Base-by-base conservation (phyloP, 345 rosid genomes). In the Eucalyptus erythrocorys region DNA sequence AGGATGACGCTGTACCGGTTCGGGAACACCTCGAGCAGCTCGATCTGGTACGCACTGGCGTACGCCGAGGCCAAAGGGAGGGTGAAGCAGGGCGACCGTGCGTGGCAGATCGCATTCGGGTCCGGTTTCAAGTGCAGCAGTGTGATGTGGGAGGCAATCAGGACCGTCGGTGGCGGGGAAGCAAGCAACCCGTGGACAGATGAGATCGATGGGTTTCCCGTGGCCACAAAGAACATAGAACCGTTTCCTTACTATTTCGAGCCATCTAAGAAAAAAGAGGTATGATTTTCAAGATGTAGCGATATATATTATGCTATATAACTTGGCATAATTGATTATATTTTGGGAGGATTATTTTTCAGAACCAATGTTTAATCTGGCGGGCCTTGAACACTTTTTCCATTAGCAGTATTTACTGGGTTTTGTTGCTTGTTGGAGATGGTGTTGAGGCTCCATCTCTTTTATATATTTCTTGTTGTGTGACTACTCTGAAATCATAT, bases 1-100 rank as follows among this genome's bases (percentile, higher is more conserved):
- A 68, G 92, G 89, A 92, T 92, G 93, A 87, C 93, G 22, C 89
- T 92, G 16, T 50, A 92, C 86, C 85, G 91, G 86, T 92, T 88
- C 7, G 92, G 91, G 26, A 92, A 92, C 88, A 92, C 92, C 2
- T 90, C 91, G 5, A 82, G 90, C 24, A 88, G 91, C 10, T 89
- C 90, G 13, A 40, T 92, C 45, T 92, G 93, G 93, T 91, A 92
- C 37, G 91, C 59, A 57, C 55, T 91, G 37, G 91, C 92, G 12
- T 92, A 92, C 64, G 87, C 89, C 80, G 93, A 91, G 57, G 93
- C 91, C 11, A 92, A 92, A 87, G 90, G 89, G 21, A 88, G 90
- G 91, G 86, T 91, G 37, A 88, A 81, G 88, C 90, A 24, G 68
- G 92, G 92, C 1, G 90, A 92, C 24, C 82, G 40, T 59, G 89